Percentiles rank a stretch among this genome's conserved stretches.
phyloP scores from a whole-genome alignment of 345 rosid genomes.

The Syzygium oleosum region DNA sequence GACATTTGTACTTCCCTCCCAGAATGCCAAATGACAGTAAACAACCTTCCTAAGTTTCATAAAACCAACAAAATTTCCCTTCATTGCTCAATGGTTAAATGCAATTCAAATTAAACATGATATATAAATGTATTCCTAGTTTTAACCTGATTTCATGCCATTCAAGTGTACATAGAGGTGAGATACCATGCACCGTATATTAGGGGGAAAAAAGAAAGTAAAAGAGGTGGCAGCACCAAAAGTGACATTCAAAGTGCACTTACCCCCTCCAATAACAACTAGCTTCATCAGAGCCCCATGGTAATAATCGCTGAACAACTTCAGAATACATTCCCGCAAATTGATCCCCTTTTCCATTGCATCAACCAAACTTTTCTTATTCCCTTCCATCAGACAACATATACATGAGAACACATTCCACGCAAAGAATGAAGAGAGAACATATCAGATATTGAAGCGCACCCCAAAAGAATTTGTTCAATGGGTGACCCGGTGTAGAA shows the following conservation, averaged over 20 bases:
- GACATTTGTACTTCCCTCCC: background rate
- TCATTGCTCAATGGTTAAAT: background rate
- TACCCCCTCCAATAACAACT: conserved; percentile 98
- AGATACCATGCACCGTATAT: background rate
- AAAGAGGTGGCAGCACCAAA: background rate
- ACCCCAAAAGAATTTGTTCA: conserved; percentile 90
- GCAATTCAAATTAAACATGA: background rate
- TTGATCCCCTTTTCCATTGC: conserved; percentile 82
- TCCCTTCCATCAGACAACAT: conserved; percentile 35
- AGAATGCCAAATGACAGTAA: background rate
- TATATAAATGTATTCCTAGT: background rate
- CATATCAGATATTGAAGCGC: conserved; percentile 21
- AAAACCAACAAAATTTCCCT: background rate
- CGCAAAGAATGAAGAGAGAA: conserved; percentile 4
- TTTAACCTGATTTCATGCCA: background rate
- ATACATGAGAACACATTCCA: background rate
- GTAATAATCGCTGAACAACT: conserved; percentile 60
- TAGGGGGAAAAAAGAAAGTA: background rate
- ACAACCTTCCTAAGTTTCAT: background rate
- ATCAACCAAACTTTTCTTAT: conserved; percentile 84
- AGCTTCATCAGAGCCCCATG: conserved; percentile 93
- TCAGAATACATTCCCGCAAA: conserved; percentile 63
- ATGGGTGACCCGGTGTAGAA: conserved; percentile 56
- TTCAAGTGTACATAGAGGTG: background rate
- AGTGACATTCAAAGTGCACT: background rate